These are phyloP conservation scores for Ceratocystis harringtonii DNA, from an alignment of 2,329 filamentous ascomycete genomes.

Conservation along the genomic window DNA sequence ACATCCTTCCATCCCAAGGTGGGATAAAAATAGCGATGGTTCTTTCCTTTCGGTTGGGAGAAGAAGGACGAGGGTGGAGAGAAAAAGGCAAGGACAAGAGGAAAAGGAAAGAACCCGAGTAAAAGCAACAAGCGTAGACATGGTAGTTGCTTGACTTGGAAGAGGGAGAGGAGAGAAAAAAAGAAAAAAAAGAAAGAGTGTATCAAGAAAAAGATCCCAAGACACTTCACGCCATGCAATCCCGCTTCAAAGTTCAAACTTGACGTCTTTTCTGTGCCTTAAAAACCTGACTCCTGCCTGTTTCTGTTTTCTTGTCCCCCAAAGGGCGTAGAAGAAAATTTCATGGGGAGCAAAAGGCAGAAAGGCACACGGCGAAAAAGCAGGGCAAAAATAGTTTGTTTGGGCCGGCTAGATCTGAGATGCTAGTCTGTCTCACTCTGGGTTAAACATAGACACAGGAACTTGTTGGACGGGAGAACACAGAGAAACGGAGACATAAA, in stretches of 20 bases:
- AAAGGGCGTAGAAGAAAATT: background rate
- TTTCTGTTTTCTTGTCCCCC: background rate
- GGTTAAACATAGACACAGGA: background rate
- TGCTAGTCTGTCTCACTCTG: background rate
- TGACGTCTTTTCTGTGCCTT: background rate
- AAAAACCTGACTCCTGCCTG: background rate
- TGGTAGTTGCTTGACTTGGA: no score
- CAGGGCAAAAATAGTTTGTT: background rate
- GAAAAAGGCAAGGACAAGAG: no score
- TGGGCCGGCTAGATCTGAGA: background rate
- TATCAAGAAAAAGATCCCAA: background rate
- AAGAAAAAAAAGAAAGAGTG: no score
- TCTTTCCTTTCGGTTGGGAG: background rate
- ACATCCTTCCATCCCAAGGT: conserved; percentile 11
- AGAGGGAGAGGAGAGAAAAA: no score
- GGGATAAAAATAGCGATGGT: background rate
- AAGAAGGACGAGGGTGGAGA: background rate
- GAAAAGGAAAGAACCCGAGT: no score
- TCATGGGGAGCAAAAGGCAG: background rate
- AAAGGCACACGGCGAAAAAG: background rate
- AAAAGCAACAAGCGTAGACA: no score
- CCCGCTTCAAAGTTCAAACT: background rate
- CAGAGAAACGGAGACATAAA: no score
- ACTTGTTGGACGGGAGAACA: background rate
- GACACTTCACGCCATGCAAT: background rate